Evolutionary conservation across 352 stramenopile species (phyloP), one percentile per base, ranked within the genome.

Genomic region (Globisporangium perplexum): DNA sequence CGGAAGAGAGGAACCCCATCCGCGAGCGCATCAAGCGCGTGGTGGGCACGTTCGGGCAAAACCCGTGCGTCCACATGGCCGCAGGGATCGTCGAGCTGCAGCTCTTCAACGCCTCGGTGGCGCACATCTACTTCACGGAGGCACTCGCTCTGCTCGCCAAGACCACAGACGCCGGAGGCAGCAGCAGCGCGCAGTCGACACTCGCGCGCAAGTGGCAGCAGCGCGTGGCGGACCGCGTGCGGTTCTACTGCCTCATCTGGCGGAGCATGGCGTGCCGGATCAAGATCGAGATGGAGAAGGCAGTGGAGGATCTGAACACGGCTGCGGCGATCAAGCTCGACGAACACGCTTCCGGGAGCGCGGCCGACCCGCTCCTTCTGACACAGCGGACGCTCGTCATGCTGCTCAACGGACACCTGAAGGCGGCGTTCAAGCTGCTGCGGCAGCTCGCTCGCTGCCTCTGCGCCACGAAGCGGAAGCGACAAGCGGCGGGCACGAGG

Each of bases 161-260:
- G 36, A 56, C 46, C 11, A 7, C 18, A 4, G 18, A 24, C 18
- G 5, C n/a, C 11, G 23, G 24, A 11, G 33, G 8, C n/a, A 45
- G 39, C 39, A 45, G 28, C 22, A 53, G 38, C 1, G 30, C 54
- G 12, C 11, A 43, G 4, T 69, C 65, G 10, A 57, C 69, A 1
- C 8, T 74, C 20, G 57, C 66, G 1, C 48, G 60, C 5, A 50
- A 41, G 14, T 84, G 71, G 70, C 61, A 74, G 17, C 67, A 72
- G 7, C 47, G 64, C n/a, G 36, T 77, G 10, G 12, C 72, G 23
- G 51, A 74, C 14, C 69, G 67, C 8, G 62, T 71, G 28, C 77
- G 77, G 35, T 79, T 71, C 43, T 79, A 83, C 47, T 79, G 62
- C n/a, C 50, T 77, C n/a, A 49, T 84, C 18, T 84, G 66, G 71